Percentiles rank a stretch among this genome's conserved stretches.
Evolutionary conservation across 1,284 basidiomycete genomes (phyloP).

Genomic region (Ustanciosporium gigantosporum): DNA sequence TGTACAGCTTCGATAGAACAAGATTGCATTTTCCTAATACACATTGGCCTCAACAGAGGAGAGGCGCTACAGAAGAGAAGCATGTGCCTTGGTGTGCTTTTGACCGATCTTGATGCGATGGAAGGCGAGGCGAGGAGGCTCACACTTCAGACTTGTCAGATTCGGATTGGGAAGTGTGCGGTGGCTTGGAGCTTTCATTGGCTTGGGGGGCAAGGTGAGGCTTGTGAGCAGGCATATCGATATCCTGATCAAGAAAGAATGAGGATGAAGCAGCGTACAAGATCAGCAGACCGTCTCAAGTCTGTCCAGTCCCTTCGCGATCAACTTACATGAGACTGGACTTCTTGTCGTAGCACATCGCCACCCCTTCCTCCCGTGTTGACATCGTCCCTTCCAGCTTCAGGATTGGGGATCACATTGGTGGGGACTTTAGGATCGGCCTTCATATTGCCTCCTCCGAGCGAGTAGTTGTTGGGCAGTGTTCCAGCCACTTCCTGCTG

Average conservation of each 20-base stretch:
- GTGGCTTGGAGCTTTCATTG: conserved; percentile 25
- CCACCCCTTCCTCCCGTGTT: conserved; percentile 30
- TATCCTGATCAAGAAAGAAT: conserved; percentile 8
- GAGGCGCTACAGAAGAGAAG: no score
- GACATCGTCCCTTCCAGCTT: conserved; percentile 17
- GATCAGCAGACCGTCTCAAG: not conserved
- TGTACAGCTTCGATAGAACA: no score
- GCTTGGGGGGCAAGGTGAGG: conserved; percentile 17
- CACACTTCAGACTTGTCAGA: conserved; percentile 25
- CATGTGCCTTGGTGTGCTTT: no score
- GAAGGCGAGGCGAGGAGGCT: no score
- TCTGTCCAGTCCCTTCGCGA: not conserved
- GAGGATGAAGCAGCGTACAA: not conserved
- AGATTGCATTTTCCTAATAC: no score
- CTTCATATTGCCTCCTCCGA: conserved; percentile 20
- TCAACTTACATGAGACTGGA: conserved; percentile 17
- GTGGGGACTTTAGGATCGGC: conserved; percentile 19
- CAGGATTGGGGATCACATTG: conserved; percentile 14
- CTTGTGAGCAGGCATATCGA: conserved; percentile 21
- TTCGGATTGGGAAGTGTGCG: conserved; percentile 14
- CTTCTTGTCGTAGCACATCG: conserved; percentile 10
- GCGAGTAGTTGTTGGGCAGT: conserved; percentile 27
- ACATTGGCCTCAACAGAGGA: no score
- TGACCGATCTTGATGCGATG: no score
- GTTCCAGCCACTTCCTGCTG: conserved; percentile 24